These are phyloP conservation scores for Alternaria arbusti DNA, from an alignment of 2,329 filamentous ascomycete genomes.

Conservation along the genomic window DNA sequence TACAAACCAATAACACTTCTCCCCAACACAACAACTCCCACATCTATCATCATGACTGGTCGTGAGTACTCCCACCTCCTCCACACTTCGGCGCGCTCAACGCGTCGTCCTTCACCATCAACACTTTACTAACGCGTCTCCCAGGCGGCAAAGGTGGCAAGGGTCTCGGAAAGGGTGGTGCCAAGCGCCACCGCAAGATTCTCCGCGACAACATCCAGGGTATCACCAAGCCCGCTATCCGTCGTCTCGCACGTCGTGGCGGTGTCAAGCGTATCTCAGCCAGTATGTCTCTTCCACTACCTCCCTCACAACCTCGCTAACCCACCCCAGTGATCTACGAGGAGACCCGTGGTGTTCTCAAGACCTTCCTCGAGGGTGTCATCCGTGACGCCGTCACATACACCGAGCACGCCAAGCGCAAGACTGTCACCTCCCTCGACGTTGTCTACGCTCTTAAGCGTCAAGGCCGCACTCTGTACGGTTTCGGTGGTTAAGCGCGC, in stretches of 20 bases:
- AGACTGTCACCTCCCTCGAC: constrained; percentile 75
- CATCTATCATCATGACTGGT: constrained; percentile 51
- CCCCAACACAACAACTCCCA: constrained; percentile 27
- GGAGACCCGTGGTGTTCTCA: constrained; percentile 77
- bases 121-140: constrained; percentile 41
- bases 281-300: constrained; percentile 46
- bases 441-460: constrained; percentile 70
- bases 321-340: constrained; percentile 72
- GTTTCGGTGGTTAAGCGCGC: constrained; percentile 79
- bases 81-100: constrained; percentile 8
- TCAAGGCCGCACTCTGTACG: constrained; percentile 77
- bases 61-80: constrained; percentile 44
- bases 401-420: constrained; percentile 81
- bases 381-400: constrained; percentile 80
- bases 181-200: constrained; percentile 63
- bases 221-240: constrained; percentile 62
- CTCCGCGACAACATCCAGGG: constrained; percentile 63
- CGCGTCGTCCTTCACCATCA: constrained; percentile 16
- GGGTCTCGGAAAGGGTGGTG: constrained; percentile 62
- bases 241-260: constrained; percentile 61
- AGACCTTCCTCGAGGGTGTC: constrained; percentile 79
- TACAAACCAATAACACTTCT: not conserved
- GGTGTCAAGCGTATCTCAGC: constrained; percentile 62
- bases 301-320: constrained; percentile 27
- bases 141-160: constrained; percentile 62